Percentiles rank a stretch among this genome's conserved stretches.
Evolutionary conservation across 331 rosid genomes (phyloP).

Genomic region (Stylosanthes scabra): DNA sequence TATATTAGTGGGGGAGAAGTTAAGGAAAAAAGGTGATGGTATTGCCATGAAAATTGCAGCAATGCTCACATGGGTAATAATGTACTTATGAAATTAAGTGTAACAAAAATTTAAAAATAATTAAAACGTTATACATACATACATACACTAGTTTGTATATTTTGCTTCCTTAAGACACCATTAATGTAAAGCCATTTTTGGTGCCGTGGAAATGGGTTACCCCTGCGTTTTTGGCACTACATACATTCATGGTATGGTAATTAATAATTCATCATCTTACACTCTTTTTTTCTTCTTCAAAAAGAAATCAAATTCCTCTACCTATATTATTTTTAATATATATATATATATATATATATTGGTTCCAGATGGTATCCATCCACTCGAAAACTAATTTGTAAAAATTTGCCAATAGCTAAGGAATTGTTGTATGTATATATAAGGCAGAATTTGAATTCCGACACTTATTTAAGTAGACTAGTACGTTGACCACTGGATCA

Average conservation of each 20-base stretch:
- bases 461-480: too few relatives aligned
- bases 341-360: too few relatives aligned
- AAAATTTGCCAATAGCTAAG: too few relatives aligned
- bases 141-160: conserved; percentile 44
- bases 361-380: too few relatives aligned
- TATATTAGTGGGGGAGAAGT: conserved; percentile 38
- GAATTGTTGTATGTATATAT: too few relatives aligned
- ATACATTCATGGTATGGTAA: not conserved
- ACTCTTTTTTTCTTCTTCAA: not conserved
- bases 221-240: conserved; percentile 71
- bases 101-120: conserved; percentile 11
- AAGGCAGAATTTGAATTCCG: too few relatives aligned
- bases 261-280: not conserved
- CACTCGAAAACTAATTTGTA: too few relatives aligned
- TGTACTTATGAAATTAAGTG: conserved; percentile 25
- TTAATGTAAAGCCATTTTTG: conserved; percentile 55
- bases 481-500: too few relatives aligned
- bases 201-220: conserved; percentile 58
- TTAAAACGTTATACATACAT: conserved; percentile 53
- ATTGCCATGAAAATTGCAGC: conserved; percentile 60
- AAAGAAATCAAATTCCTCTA: too few relatives aligned
- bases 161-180: conserved; percentile 52
- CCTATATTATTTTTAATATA: not conserved
- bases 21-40: conserved; percentile 37
- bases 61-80: conserved; percentile 70